A percentile compares a stretch with the other conserved stretches of the same genome.
These are phyloP conservation scores for Fallopia convolvulus DNA, from an alignment of 148 eudicot genomes.

Conservation along the genomic window DNA sequence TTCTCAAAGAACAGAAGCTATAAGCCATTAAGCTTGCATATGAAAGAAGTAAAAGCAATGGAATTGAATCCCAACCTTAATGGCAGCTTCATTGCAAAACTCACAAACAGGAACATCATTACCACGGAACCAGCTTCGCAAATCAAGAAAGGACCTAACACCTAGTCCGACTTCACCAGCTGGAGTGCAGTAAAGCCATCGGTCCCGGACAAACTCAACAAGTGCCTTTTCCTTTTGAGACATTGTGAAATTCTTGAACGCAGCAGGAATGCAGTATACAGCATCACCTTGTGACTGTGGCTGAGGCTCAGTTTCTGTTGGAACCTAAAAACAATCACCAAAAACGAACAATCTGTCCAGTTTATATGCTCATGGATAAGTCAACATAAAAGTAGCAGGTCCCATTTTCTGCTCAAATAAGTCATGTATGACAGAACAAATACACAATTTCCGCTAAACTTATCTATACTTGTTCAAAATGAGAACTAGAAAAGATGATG, in stretches of 20 bases:
- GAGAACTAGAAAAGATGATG: not conserved
- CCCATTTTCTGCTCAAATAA: not conserved
- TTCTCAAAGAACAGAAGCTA: not conserved
- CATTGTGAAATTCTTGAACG: conserved; percentile 71
- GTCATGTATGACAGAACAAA: not conserved
- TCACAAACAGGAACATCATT: conserved; percentile 80
- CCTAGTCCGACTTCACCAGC: conserved; percentile 80
- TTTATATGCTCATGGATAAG: not conserved
- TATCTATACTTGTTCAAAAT: not conserved
- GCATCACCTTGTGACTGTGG: conserved; percentile 37
- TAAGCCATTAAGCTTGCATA: not conserved
- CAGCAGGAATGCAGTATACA: conserved; percentile 44
- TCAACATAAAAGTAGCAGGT: not conserved
- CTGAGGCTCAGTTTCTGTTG: conserved; percentile 28
- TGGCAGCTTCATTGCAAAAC: conserved; percentile 89
- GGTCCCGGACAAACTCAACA: conserved; percentile 60
- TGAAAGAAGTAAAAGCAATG: not conserved
- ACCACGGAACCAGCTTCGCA: conserved; percentile 84
- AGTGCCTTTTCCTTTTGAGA: conserved; percentile 89
- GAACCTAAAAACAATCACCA: conserved; percentile 29
- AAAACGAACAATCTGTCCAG: not conserved
- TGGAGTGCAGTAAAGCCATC: conserved; percentile 62
- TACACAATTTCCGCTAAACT: not conserved
- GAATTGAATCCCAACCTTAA: conserved; percentile 46
- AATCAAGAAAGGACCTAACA: conserved; percentile 87